phyloP scores from a whole-genome alignment of 1,284 basidiomycete species.

The Puccinia coronata region DNA sequence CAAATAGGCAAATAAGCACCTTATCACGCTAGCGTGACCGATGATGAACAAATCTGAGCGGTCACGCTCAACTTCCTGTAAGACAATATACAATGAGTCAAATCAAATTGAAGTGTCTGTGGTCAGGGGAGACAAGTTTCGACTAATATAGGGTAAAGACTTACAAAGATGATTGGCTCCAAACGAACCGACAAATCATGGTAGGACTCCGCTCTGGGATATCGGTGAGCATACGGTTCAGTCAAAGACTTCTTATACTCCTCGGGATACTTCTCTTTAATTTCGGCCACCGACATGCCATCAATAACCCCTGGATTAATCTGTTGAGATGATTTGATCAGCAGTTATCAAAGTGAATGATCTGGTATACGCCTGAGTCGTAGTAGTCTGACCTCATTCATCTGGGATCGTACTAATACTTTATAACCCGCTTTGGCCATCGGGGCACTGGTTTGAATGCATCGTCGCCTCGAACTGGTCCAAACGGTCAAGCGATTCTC shows the following conservation, averaged over 20 bases:
- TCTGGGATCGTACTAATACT: constrained; percentile 47
- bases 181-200: constrained; percentile 69
- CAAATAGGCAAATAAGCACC: constrained; percentile 69
- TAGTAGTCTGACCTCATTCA: constrained; percentile 39
- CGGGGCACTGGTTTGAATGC: constrained; percentile 80
- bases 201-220: constrained; percentile 71
- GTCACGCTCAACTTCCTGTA: constrained; percentile 47
- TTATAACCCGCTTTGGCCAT: constrained; percentile 49
- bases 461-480: constrained; percentile 89
- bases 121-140: constrained; percentile 61
- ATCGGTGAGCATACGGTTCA: constrained; percentile 68
- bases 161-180: constrained; percentile 74
- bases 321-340: constrained; percentile 62
- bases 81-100: constrained; percentile 58
- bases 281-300: constrained; percentile 85
- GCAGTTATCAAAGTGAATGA: not conserved
- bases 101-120: too few species aligned
- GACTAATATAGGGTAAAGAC: not conserved
- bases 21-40: constrained; percentile 92
- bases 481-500: constrained; percentile 66
- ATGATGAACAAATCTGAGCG: constrained; percentile 62
- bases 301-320: constrained; percentile 95
- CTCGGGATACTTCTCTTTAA: constrained; percentile 82
- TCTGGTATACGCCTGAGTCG: not conserved
- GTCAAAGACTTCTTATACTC: constrained; percentile 90